phyloP scores from a whole-genome alignment of 805 yeast genomes.

The Zygosaccharomyces siamensis region DNA sequence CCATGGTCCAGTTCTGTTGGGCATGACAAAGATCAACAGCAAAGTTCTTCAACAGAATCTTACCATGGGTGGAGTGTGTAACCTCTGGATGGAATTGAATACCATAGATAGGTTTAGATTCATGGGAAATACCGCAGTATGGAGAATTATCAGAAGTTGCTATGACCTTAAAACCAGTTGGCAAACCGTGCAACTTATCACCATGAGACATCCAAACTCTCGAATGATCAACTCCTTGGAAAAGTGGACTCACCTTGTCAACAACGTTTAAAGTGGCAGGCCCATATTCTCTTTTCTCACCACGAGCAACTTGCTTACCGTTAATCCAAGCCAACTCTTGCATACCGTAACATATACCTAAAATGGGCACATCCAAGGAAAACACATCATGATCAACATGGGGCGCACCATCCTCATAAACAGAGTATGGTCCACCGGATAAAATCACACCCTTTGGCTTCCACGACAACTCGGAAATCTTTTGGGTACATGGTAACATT shows the following conservation, averaged over 20 bases:
- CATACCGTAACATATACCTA: slow-evolving; percentile 99
- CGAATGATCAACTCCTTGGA: slow-evolving; percentile 86
- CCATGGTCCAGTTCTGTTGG: slow-evolving; percentile 93
- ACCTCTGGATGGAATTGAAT: slow-evolving; percentile 99
- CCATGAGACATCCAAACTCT: slow-evolving; percentile 99
- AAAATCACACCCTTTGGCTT: slow-evolving; percentile 94
- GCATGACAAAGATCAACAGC: slow-evolving; percentile 89
- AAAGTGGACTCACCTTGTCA: slow-evolving; percentile 63
- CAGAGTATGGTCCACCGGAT: slow-evolving; percentile 98
- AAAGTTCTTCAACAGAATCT: slow-evolving; percentile 79
- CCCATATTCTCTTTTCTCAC: slow-evolving; percentile 97
- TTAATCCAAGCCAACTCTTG: slow-evolving; percentile 98
- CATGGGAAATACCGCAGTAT: slow-evolving; percentile 84
- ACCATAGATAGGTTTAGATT: slow-evolving; percentile 73
- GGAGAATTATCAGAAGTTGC: slow-evolving; percentile 95
- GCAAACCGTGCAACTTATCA: slow-evolving; percentile 87
- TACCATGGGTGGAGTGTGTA: slow-evolving; percentile 92
- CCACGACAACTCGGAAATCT: slow-evolving; percentile 86
- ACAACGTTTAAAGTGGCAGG: slow-evolving; percentile 83
- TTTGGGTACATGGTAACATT: slow-evolving; percentile 99
- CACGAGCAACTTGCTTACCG: slow-evolving; percentile 85
- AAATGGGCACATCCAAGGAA: slow-evolving; percentile 84
- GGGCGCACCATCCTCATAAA: slow-evolving; percentile 91
- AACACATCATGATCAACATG: slow-evolving; percentile 95
- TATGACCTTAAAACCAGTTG: slow-evolving; percentile 80